These are phyloP conservation scores for Lentinula sp. DNA, from an alignment of 768 basidiomycete genomes.

Conservation along the genomic window DNA sequence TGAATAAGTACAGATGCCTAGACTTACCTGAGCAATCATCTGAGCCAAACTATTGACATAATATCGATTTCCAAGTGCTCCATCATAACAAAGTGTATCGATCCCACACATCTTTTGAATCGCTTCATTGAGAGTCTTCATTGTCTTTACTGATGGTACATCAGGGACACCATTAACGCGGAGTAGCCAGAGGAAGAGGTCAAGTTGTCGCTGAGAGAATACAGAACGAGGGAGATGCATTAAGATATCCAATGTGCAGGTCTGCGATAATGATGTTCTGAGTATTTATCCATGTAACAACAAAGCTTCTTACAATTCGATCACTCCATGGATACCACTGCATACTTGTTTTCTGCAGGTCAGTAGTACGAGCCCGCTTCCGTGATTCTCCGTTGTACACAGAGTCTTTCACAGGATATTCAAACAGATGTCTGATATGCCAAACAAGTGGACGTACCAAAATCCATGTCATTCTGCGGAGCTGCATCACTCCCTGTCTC, in stretches of 20 bases:
- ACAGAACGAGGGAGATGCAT: conserved; percentile 4
- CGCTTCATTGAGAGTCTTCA: neutral
- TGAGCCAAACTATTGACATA: conserved; percentile 21
- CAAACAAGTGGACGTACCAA: too few relatives aligned
- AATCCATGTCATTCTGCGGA: too few relatives aligned
- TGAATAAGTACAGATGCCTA: neutral
- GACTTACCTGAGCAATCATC: conserved; percentile 1
- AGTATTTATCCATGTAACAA: too few relatives aligned
- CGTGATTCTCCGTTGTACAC: too few relatives aligned
- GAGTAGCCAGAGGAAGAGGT: neutral
- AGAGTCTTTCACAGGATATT: too few relatives aligned
- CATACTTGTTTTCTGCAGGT: too few relatives aligned
- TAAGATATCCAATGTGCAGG: conserved; percentile 2
- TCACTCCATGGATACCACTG: too few relatives aligned
- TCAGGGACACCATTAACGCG: neutral
- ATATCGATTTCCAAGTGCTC: conserved; percentile 24
- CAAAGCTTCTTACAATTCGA: too few relatives aligned
- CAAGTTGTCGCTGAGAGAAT: conserved; percentile 1
- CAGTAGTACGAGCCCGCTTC: too few relatives aligned
- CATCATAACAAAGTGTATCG: conserved; percentile 19
- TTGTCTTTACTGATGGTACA: neutral
- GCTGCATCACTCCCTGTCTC: too few relatives aligned
- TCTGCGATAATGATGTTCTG: neutral
- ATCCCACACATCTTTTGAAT: conserved; percentile 23
- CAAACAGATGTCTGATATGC: too few relatives aligned